Evolutionary conservation across 306 rosid genomes (phyloP).

Genomic region (Argentina anserina): DNA sequence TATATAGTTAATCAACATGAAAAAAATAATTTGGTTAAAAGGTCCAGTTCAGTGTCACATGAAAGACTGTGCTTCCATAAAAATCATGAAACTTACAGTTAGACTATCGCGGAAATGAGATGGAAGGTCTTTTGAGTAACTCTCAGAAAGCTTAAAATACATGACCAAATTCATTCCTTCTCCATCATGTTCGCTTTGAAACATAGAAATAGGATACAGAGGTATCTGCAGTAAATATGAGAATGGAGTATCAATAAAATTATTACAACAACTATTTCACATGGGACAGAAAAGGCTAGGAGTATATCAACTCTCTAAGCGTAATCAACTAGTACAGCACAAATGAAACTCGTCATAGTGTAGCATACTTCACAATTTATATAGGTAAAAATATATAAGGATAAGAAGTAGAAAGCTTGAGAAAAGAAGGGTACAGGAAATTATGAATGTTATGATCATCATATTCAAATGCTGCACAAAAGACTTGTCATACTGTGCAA

Average conservation of each 20-base stretch:
- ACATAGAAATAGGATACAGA: conserved; percentile 68
- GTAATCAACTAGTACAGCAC: not conserved
- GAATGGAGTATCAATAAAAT: conserved; percentile 6
- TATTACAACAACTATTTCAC: not conserved
- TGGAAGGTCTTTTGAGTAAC: conserved; percentile 68
- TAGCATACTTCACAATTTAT: conserved; percentile 4
- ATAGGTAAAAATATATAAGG: not conserved
- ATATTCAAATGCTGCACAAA: not conserved
- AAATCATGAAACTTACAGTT: conserved; percentile 49
- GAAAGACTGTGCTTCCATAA: conserved; percentile 10
- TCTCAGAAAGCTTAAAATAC: conserved; percentile 84
- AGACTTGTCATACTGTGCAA: not conserved
- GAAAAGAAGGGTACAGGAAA: not conserved
- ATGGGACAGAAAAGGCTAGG: not conserved
- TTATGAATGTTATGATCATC: not conserved
- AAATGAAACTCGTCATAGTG: not conserved
- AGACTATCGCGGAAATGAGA: conserved; percentile 62
- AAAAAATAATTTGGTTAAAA: not conserved
- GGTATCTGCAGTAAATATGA: conserved; percentile 66
- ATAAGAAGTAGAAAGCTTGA: conserved; percentile 5
- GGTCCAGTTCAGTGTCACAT: not conserved
- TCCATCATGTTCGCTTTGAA: conserved; percentile 90
- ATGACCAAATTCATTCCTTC: conserved; percentile 90
- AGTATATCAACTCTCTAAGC: not conserved
- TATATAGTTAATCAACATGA: conserved; percentile 11